Percentiles rank a stretch among this genome's conserved stretches.
phyloP scores from a whole-genome alignment of 1,139 yeast genomes.

The Pichia inconspicua region DNA sequence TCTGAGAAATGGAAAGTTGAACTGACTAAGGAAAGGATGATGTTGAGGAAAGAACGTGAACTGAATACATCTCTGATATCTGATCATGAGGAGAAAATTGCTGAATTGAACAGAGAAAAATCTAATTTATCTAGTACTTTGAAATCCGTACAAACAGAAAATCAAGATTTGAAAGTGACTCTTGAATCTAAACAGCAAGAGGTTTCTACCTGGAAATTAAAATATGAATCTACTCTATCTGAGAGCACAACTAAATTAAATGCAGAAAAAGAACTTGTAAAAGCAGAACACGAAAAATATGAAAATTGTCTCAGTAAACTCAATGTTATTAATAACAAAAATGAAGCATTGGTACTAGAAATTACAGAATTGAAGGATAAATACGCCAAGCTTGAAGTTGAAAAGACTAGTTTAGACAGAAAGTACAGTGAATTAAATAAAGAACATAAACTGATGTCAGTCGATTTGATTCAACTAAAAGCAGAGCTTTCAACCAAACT shows the following conservation, averaged over 20 bases:
- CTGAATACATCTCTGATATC: constrained; percentile 1
- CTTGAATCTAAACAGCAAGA: neutral
- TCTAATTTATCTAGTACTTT: neutral
- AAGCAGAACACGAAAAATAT: neutral
- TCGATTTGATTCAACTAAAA: constrained; percentile 1
- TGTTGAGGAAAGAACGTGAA: constrained; percentile 6
- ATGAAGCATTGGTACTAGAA: neutral
- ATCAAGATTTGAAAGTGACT: neutral
- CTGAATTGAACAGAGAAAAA: constrained; percentile 1
- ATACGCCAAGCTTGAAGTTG: neutral
- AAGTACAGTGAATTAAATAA: neutral
- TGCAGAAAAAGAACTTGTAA: neutral
- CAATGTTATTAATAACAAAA: neutral
- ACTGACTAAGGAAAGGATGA: constrained; percentile 1
- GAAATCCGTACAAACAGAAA: neutral
- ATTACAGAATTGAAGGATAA: neutral
- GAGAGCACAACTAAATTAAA: neutral
- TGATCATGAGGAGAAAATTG: constrained; percentile 4
- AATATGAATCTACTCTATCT: neutral
- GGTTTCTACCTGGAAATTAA: constrained; percentile 1
- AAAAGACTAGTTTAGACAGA: neutral
- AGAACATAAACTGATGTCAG: neutral
- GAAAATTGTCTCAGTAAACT: neutral
- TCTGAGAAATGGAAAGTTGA: constrained; percentile 1
- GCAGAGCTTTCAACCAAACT: constrained; percentile 1